Base-by-base conservation (phyloP, 106 monocot genomes). In the Dendrobium catenatum region DNA sequence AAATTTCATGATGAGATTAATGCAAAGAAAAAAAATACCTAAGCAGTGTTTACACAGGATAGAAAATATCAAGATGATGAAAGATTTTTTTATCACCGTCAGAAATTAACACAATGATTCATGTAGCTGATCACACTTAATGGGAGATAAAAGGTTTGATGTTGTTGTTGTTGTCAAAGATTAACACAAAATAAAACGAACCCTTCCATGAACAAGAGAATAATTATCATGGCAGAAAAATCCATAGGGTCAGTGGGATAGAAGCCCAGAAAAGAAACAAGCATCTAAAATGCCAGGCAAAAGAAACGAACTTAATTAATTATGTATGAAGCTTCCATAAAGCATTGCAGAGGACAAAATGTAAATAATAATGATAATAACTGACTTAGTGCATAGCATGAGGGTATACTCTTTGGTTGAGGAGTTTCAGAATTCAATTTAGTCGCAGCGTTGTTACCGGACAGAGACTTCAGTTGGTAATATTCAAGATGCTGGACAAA, bases 401-500 rank as follows among this genome's bases (percentile, higher is more conserved):
- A 20, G 72, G 9, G 42, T 78, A 61, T 94, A 94, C 94, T 68
- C 29, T 82, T 80, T 68, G 80, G 78, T 67, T 79, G 72, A 64
- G 55, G 42, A 70, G 5, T 78, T 78, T 79, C 84, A 77, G 33
- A 26, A 76, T 80, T 79, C 46, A 51, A 54, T 26, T 77, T 84
- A 16, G 61, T 49, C 42, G 77, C 51, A 77, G 82, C 61, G 78
- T 85, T 55, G 51, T 66, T 33, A 51, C 51, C 68, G 20, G 79
- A 84, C 41, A 91, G 73, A 82, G 83, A 85, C 64, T 70, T 72
- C 41, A 80, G 75, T 66, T 95, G 95, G 73, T 55, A 83, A 66
- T 67, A 83, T 29, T 70, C 86, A 76, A 99, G 79, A 78, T 79
- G 86, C 66, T 88, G 76, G 42, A 99, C 72, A 81, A 91, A 87